These are phyloP conservation scores for Cyberlindnera xylosilytica DNA, from an alignment of 805 yeast species.

Conservation along the genomic window DNA sequence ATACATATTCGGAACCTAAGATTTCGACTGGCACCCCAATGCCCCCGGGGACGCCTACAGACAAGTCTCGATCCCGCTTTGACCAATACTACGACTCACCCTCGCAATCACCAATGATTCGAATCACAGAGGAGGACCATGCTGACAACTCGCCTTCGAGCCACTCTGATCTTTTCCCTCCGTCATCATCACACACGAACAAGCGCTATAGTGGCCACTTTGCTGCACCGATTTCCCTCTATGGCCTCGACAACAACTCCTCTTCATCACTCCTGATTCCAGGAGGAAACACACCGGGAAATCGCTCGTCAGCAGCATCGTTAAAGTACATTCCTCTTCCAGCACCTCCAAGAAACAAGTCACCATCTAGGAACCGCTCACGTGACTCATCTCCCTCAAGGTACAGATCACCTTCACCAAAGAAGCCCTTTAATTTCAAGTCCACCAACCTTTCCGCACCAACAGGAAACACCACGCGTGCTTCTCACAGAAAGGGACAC, in stretches of 20 bases:
- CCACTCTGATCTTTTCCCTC: slow-evolving; percentile 19
- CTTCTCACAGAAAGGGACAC: slow-evolving; percentile 88
- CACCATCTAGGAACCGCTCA: slow-evolving; percentile 29
- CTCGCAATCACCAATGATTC: slow-evolving; percentile 28
- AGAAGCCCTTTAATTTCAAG: slow-evolving; percentile 62
- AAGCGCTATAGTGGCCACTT: slow-evolving; percentile 18
- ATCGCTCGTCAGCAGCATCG: slow-evolving; percentile 24
- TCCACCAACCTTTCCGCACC: slow-evolving; percentile 41
- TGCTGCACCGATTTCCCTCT: slow-evolving; percentile 16
- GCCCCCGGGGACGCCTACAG: slow-evolving; percentile 20
- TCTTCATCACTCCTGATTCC: slow-evolving; percentile 23
- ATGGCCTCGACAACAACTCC: slow-evolving; percentile 20
- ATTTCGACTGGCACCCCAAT: too few species aligned
- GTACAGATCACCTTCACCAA: slow-evolving; percentile 26
- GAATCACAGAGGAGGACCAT: slow-evolving; percentile 24
- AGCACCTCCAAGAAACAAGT: slow-evolving; percentile 25
- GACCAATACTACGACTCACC: slow-evolving; percentile 23
- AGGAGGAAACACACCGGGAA: slow-evolving; percentile 29
- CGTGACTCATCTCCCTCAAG: slow-evolving; percentile 33
- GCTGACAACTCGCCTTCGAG: slow-evolving; percentile 4
- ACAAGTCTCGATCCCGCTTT: slow-evolving; percentile 20
- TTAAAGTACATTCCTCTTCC: slow-evolving; percentile 27
- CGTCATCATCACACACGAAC: slow-evolving; percentile 16
- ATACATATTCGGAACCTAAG: too few species aligned
- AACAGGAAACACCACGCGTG: slow-evolving; percentile 34